Evolutionary conservation across 2,329 filamentous ascomycete genomes (phyloP).

Genomic region (Pezicula radicicola): DNA sequence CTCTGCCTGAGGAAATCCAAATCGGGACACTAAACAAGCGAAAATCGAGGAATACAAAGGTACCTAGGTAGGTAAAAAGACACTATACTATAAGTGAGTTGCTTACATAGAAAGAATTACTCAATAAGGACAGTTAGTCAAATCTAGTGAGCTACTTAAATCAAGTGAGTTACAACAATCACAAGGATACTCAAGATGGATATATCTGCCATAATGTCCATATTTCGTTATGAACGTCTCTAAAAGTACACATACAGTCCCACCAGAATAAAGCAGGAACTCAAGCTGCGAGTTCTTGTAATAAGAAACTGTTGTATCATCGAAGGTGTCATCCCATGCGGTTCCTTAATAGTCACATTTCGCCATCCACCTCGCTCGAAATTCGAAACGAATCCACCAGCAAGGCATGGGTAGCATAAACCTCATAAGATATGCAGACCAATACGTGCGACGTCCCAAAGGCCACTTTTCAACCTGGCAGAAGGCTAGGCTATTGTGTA

Average conservation of each 20-base stretch:
- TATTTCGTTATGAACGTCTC: conserved; percentile 4
- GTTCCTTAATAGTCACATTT: background rate
- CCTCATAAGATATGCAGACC: background rate
- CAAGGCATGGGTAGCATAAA: background rate
- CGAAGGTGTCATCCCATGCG: background rate
- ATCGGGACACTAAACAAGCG: too few species aligned
- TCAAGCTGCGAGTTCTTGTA: background rate
- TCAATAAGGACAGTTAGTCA: too few species aligned
- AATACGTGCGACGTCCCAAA: background rate
- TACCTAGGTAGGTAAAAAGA: too few species aligned
- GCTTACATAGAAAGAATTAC: too few species aligned
- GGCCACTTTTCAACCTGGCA: background rate
- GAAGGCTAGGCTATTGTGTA: background rate
- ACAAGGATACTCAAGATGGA: too few species aligned
- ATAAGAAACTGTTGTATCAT: background rate
- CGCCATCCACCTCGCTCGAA: background rate
- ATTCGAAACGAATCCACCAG: background rate
- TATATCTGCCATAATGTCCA: conserved; percentile 1
- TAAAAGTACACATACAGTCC: background rate
- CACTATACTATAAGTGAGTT: too few species aligned
- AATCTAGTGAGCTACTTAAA: too few species aligned
- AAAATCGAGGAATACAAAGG: too few species aligned
- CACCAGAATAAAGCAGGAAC: background rate
- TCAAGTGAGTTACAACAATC: too few species aligned
- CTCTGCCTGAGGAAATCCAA: too few species aligned